A percentile compares a stretch with the other conserved stretches of the same genome.
Evolutionary conservation across 805 yeast genomes (phyloP).

Genomic region (Ogataea trehaloabstinens): DNA sequence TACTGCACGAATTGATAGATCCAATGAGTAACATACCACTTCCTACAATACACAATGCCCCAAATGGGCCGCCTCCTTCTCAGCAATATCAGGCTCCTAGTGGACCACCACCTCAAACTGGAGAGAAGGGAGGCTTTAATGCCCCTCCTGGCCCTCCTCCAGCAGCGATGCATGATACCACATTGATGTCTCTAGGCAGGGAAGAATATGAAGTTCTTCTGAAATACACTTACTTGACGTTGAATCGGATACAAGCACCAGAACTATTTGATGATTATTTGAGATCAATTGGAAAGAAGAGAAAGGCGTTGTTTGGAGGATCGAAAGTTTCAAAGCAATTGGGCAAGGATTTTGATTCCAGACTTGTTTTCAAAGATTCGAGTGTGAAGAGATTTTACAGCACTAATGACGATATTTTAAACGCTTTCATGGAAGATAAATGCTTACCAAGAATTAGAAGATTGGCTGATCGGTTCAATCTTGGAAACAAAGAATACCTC

Average conservation of each 20-base stretch:
- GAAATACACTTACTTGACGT: slow-evolving; percentile 18
- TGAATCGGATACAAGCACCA: slow-evolving; percentile 23
- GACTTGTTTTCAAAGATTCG: slow-evolving; percentile 9
- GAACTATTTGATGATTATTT: slow-evolving; percentile 21
- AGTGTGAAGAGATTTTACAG: slow-evolving; percentile 13
- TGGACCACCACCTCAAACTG: neutral
- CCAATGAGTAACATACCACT: slow-evolving; percentile 1
- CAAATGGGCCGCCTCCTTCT: slow-evolving; percentile 1
- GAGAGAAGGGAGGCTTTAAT: neutral
- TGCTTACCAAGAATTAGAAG: slow-evolving; percentile 21
- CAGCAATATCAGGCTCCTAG: neutral
- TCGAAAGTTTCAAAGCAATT: slow-evolving; percentile 19
- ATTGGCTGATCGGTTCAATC: slow-evolving; percentile 17
- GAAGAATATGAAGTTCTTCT: slow-evolving; percentile 18
- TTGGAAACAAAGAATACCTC: slow-evolving; percentile 18
- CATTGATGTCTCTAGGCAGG: slow-evolving; percentile 4
- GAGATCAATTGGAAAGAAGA: slow-evolving; percentile 20
- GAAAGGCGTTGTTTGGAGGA: slow-evolving; percentile 18
- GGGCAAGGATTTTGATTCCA: slow-evolving; percentile 9
- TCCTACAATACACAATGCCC: neutral
- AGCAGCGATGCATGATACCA: slow-evolving; percentile 2
- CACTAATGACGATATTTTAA: slow-evolving; percentile 19
- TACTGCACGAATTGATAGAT: too few species aligned
- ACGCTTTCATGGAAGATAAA: slow-evolving; percentile 14
- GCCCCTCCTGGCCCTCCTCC: slow-evolving; percentile 4